phyloP scores from a whole-genome alignment of 1,284 basidiomycete species.

The Uromyces viciae-fabae region DNA sequence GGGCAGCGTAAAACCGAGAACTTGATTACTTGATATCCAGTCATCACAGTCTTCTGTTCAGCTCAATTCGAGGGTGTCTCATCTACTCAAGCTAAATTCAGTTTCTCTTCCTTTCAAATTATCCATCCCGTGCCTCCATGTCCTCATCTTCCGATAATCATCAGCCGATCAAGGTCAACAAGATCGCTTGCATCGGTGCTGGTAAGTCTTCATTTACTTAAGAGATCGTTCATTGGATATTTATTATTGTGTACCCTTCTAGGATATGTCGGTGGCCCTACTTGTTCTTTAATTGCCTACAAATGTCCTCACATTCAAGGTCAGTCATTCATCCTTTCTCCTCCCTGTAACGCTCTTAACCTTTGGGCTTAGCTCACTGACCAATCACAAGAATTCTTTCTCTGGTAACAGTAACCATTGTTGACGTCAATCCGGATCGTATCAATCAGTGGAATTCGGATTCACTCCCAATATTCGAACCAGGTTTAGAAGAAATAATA shows the following conservation, averaged over 20 bases:
- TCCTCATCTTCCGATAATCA: not conserved
- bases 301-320: constrained; percentile 78
- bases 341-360: too few relatives aligned
- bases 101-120: too few relatives aligned
- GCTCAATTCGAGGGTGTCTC: too few relatives aligned
- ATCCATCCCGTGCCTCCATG: not conserved
- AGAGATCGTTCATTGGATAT: not conserved
- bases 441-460: constrained; percentile 90
- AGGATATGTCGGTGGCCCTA: constrained; percentile 55
- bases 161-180: constrained; percentile 47
- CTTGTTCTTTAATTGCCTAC: constrained; percentile 67
- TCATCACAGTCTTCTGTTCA: too few relatives aligned
- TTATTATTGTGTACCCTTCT: not conserved
- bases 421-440: constrained; percentile 90
- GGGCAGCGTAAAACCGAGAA: too few relatives aligned
- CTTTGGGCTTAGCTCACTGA: not conserved
- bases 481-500: constrained; percentile 91
- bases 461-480: constrained; percentile 80
- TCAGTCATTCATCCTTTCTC: not conserved
- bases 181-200: constrained; percentile 68
- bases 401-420: constrained; percentile 75
- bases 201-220: constrained; percentile 64
- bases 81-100: too few relatives aligned
- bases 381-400: not conserved
- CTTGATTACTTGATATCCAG: too few relatives aligned